phyloP scores from a whole-genome alignment of 1,284 basidiomycete species.

The Tilletia indica region DNA sequence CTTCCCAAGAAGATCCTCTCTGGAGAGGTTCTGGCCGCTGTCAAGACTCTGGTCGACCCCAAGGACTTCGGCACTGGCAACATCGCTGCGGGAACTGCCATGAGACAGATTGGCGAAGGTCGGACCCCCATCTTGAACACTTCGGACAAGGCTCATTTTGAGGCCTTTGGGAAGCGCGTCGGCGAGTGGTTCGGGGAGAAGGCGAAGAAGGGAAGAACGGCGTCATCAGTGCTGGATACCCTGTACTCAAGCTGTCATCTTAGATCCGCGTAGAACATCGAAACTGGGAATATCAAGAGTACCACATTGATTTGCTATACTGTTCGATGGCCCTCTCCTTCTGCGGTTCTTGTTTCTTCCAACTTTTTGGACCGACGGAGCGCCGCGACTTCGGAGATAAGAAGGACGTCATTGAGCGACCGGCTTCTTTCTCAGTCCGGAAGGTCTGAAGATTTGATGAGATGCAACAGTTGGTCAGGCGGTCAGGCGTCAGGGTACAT shows the following conservation, averaged over 20 bases:
- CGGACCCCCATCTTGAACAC: slow-evolving; percentile 18
- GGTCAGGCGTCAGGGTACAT: background rate
- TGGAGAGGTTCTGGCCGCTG: slow-evolving; percentile 55
- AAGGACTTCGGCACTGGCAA: slow-evolving; percentile 27
- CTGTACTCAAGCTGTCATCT: slow-evolving; percentile 15
- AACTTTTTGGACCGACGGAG: background rate
- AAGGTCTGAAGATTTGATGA: too few relatives aligned
- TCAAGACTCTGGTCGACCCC: slow-evolving; percentile 21
- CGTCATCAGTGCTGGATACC: slow-evolving; percentile 23
- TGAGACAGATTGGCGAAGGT: slow-evolving; percentile 26
- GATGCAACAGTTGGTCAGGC: too few relatives aligned
- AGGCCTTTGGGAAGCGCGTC: slow-evolving; percentile 19
- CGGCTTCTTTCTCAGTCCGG: too few relatives aligned
- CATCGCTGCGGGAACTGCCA: slow-evolving; percentile 23
- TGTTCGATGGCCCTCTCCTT: too few relatives aligned
- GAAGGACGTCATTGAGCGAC: too few relatives aligned
- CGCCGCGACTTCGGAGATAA: too few relatives aligned
- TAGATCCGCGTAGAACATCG: background rate
- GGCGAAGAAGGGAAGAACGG: slow-evolving; percentile 18
- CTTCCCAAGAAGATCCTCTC: slow-evolving; percentile 58
- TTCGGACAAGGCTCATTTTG: slow-evolving; percentile 21
- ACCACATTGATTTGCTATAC: background rate
- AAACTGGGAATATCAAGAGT: background rate
- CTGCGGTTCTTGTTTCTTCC: background rate
- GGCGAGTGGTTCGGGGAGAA: slow-evolving; percentile 20